Conservation (phyloP, 768 basidiomycete genomes). For the Lactarius pseudohatsudake region DNA sequence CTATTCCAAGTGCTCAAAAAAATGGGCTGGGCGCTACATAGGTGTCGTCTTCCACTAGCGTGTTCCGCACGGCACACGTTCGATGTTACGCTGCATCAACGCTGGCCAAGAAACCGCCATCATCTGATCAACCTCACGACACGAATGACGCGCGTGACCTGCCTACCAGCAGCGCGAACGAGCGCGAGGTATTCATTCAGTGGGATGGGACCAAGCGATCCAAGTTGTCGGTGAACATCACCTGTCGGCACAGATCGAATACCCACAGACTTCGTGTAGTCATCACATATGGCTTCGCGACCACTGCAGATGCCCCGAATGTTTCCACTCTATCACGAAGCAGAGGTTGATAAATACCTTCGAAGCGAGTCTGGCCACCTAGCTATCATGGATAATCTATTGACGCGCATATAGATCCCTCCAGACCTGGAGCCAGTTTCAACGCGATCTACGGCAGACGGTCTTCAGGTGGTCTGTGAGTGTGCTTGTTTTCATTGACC, state of each 20-base stretch:
- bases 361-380: slow-evolving; percentile 48
- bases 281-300: slow-evolving; percentile 92
- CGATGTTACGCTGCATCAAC: neutral
- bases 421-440: slow-evolving; percentile 62
- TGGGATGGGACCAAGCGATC: slow-evolving; percentile 76
- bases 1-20: neutral
- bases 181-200: slow-evolving; percentile 61
- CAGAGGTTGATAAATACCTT: slow-evolving; percentile 88
- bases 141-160: slow-evolving; percentile 23
- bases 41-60: neutral
- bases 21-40: neutral
- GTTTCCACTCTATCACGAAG: slow-evolving; percentile 86
- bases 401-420: slow-evolving; percentile 58
- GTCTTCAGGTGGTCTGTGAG: slow-evolving; percentile 76
- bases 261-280: slow-evolving; percentile 43
- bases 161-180: slow-evolving; percentile 49
- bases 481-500: neutral
- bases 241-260: slow-evolving; percentile 5
- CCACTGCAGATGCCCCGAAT: slow-evolving; percentile 85
- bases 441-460: slow-evolving; percentile 56
- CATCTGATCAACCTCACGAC: neutral
- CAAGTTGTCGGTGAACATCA: slow-evolving; percentile 59
- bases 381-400: neutral
- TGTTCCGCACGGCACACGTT: neutral
- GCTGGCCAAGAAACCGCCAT: neutral